A percentile compares a stretch with the other conserved stretches of the same genome.
Evolutionary conservation across 2,329 filamentous ascomycete genomes (phyloP).

Genomic region (Aureobasidium sp.): DNA sequence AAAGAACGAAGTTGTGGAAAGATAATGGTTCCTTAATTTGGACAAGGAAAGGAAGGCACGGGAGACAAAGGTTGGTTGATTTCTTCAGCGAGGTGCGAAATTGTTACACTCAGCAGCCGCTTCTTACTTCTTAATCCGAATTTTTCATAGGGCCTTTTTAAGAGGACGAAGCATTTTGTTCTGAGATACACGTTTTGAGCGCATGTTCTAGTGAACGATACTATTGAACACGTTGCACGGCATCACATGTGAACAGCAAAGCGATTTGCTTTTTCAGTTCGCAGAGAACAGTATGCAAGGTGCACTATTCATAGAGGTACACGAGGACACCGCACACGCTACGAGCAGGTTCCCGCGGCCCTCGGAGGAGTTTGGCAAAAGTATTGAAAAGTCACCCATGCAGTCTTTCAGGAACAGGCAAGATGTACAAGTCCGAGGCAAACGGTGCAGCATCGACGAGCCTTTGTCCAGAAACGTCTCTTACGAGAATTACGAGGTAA

Average conservation of each 20-base stretch:
- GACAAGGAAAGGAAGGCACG: neutral
- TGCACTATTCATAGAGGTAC: conserved; percentile 7
- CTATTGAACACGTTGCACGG: neutral
- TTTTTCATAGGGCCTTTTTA: neutral
- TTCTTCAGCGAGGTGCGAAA: neutral
- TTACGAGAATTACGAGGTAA: neutral
- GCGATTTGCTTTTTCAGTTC: neutral
- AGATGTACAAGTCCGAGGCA: neutral
- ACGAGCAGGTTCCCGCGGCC: neutral
- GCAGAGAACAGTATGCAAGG: neutral
- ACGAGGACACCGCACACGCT: neutral
- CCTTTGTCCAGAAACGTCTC: neutral
- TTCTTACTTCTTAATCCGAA: neutral
- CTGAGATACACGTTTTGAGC: neutral
- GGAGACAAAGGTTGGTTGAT: neutral
- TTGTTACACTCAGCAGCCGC: neutral
- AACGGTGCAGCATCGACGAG: neutral
- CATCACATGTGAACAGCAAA: neutral
- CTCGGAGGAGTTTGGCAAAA: neutral
- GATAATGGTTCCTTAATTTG: neutral
- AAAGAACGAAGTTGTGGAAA: neutral
- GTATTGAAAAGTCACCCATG: neutral
- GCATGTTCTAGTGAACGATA: neutral
- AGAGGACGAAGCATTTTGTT: neutral
- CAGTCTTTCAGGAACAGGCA: conserved; percentile 1